A percentile compares a stretch with the other conserved stretches of the same genome.
Conservation (phyloP, 2,329 filamentous ascomycete genomes). For the Huntiella decipiens region DNA sequence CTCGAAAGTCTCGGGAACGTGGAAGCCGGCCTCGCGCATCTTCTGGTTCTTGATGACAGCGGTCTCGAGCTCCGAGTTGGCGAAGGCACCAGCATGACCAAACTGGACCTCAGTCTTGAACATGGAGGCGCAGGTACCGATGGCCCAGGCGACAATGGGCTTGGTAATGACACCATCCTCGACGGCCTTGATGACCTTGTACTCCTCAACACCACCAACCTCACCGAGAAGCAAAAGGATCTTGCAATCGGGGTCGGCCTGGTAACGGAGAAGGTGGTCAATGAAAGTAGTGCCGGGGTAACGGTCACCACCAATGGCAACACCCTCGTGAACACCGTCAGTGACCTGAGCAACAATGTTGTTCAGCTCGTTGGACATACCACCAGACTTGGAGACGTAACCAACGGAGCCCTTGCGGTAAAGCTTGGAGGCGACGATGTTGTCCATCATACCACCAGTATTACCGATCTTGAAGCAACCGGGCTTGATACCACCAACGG, state of each 20-base stretch:
- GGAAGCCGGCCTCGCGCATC: conserved; percentile 88
- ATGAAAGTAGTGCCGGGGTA: conserved; percentile 99
- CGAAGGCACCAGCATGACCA: conserved; percentile 93
- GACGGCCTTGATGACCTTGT: conserved; percentile 96
- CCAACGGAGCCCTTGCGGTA: conserved; percentile 98
- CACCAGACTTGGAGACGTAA: conserved; percentile 98
- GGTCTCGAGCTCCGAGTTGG: conserved; percentile 98
- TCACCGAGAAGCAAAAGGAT: conserved; percentile 90
- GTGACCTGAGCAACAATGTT: conserved; percentile 96
- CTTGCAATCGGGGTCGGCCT: conserved; percentile 94
- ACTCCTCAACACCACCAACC: conserved; percentile 98
- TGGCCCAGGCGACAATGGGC: conserved; percentile 97
- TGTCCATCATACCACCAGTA: conserved; percentile 99
- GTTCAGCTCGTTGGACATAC: conserved; percentile 99
- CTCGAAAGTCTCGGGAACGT: conserved; percentile 92
- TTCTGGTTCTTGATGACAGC: conserved; percentile 90
- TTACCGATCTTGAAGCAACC: conserved; percentile 99
- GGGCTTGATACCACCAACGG: conserved; percentile 97
- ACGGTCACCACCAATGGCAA: conserved; percentile 96
- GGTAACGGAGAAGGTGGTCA: conserved; percentile 91
- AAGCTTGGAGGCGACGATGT: conserved; percentile 98
- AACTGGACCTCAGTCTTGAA: conserved; percentile 99
- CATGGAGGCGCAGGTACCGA: conserved; percentile 97
- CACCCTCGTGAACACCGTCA: conserved; percentile 96
- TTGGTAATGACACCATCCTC: conserved; percentile 91